phyloP scores from a whole-genome alignment of 2,329 filamentous ascomycete species.

The Ophiostoma sp. region DNA sequence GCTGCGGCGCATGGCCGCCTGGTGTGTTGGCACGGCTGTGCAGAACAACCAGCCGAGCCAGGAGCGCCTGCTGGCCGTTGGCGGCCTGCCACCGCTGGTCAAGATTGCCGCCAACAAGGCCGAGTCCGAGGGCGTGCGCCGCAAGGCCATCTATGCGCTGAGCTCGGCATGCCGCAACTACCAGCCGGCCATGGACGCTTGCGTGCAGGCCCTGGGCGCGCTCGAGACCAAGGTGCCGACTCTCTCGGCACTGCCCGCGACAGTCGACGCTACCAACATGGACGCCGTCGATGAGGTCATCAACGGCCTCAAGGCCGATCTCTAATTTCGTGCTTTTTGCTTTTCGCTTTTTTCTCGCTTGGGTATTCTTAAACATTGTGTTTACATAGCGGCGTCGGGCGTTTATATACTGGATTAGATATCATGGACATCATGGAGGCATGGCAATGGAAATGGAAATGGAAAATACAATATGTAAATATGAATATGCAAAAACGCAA shows the following conservation, averaged over 20 bases:
- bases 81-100: conserved; percentile 66
- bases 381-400: conserved; percentile 18
- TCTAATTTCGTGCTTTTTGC: not conserved
- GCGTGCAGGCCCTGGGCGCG: conserved; percentile 53
- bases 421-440: conserved; percentile 1
- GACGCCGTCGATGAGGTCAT: conserved; percentile 74
- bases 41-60: conserved; percentile 91
- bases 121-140: conserved; percentile 55
- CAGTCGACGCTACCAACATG: conserved; percentile 82
- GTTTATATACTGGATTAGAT: not conserved
- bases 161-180: conserved; percentile 85
- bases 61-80: conserved; percentile 59
- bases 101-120: conserved; percentile 57
- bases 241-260: conserved; percentile 51
- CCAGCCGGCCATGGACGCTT: conserved; percentile 70
- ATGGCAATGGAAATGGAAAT: not conserved
- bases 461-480: not conserved
- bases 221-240: conserved; percentile 17
- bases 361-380: conserved; percentile 13
- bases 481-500: not conserved
- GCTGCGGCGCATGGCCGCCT: conserved; percentile 80
- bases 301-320: conserved; percentile 52
- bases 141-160: conserved; percentile 85
- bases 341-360: not conserved
- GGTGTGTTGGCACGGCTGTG: conserved; percentile 89